These are phyloP conservation scores for Leccinellum albellum DNA, from an alignment of 768 basidiomycete genomes.

Conservation along the genomic window DNA sequence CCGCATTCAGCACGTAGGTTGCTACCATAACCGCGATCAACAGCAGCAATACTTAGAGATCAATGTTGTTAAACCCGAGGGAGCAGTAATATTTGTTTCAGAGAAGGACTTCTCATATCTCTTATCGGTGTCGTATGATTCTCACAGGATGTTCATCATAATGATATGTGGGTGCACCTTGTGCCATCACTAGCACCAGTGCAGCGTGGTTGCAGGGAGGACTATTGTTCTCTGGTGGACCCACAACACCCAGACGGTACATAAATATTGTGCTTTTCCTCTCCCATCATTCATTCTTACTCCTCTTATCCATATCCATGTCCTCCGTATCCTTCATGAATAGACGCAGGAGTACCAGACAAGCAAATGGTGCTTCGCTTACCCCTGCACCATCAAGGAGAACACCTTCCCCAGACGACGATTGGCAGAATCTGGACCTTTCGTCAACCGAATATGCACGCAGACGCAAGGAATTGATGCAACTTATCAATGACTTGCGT, in stretches of 20 bases:
- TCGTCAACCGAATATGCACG: conserved; percentile 38
- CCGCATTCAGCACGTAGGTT: background rate
- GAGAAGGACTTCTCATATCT: background rate
- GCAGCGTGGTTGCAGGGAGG: background rate
- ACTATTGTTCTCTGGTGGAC: background rate
- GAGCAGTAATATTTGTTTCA: too few species aligned
- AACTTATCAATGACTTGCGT: conserved; percentile 36
- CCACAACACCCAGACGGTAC: background rate
- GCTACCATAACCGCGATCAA: background rate
- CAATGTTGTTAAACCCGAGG: background rate
- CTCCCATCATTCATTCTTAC: background rate
- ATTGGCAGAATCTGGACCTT: conserved; percentile 17
- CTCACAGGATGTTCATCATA: conserved; percentile 1
- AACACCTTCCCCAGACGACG: conserved; percentile 12
- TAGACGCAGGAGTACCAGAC: background rate
- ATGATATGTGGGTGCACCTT: background rate
- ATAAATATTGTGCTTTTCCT: conserved; percentile 9
- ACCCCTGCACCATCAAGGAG: background rate
- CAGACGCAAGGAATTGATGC: conserved; percentile 37
- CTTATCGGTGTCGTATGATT: background rate
- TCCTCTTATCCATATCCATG: conserved; percentile 1
- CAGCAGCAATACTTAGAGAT: background rate
- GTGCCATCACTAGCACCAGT: background rate
- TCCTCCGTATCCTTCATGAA: conserved; percentile 5
- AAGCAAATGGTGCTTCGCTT: background rate